Percentiles rank a stretch among this genome's conserved stretches.
These are phyloP conservation scores for Phlebiopsis gigantea DNA, from an alignment of 768 basidiomycete species.

Conservation along the genomic window DNA sequence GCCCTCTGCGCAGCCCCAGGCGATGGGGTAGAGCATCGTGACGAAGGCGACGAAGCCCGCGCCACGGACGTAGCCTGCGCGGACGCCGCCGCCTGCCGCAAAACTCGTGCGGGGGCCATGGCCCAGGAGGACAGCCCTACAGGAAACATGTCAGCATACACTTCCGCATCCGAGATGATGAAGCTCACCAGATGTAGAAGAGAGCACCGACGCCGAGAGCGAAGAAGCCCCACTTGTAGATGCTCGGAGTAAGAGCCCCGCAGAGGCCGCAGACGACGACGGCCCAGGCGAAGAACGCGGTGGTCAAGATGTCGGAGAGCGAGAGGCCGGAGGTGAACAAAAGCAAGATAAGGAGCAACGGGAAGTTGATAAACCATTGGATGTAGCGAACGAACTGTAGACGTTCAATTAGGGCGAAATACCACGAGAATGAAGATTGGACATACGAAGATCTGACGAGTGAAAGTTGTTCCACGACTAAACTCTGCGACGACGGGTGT, in stretches of 20 bases:
- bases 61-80: conserved; percentile 26
- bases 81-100: conserved; percentile 20
- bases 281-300: conserved; percentile 42
- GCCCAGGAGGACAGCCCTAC: conserved; percentile 20
- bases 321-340: conserved; percentile 43
- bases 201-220: conserved; percentile 41
- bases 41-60: conserved; percentile 43
- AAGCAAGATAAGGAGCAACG: conserved; percentile 42
- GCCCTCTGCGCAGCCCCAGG: conserved; percentile 54
- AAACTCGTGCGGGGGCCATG: conserved; percentile 26
- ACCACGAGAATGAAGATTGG: background rate
- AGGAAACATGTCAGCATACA: background rate
- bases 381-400: conserved; percentile 47
- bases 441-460: conserved; percentile 40
- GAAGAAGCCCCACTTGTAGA: conserved; percentile 53
- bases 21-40: conserved; percentile 52
- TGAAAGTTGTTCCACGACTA: conserved; percentile 20
- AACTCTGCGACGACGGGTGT: conserved; percentile 40
- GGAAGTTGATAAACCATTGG: conserved; percentile 54
- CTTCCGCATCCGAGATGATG: background rate
- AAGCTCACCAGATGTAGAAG: conserved; percentile 43
- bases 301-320: conserved; percentile 40
- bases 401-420: background rate
- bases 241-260: conserved; percentile 44
- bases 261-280: conserved; percentile 42